Evolutionary conservation across 2,329 filamentous ascomycete species (phyloP), one percentile per base, ranked within the genome.

Genomic region (Colletotrichum sp.): DNA sequence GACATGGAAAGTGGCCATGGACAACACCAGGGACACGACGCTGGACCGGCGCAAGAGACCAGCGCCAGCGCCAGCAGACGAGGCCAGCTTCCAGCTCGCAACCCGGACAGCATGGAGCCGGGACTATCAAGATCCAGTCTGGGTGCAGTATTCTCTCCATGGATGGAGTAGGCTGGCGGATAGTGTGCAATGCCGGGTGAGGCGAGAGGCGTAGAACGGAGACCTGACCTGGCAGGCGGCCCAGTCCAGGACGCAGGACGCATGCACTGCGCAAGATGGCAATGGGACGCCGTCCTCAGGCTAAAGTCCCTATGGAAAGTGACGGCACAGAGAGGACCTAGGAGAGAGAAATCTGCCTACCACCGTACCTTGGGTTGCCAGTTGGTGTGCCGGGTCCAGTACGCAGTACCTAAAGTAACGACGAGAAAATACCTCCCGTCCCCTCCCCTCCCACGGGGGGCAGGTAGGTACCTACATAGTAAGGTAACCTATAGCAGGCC

Each of bases 221-320:
- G 24, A 28, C 16, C 12, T 24, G 68, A 66, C 62, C 68, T 65
- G 69, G 69, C 36, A 68, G 57, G 55, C 69, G 69, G 73, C 63
- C 68, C 63, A 52, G n/a, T 52, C n/a, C n/a, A 52, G 44, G 44
- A 52, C n/a, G 44, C 44, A 68, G 44, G 36, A 76, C 52, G 69
- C 64, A 76, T 76, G 73, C 73, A 76, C 73, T 71, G 73, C 69
- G 62, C 62, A 64, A 52, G 44, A 52, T 52, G n/a, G 44, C n/a
- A 52, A 52, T 52, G 44, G 44, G 55, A 26, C 21, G 55, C 24
- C 55, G 55, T 28, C 26, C 55, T 30, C 24, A 59, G 55, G 44
- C 44, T 52, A 21, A 52, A 52, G 44, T 52, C 44, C 44, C 44
- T 52, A 52, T 21, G 44, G 44, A 52, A 21, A 52, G n/a, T 52